A percentile compares a stretch with the other conserved stretches of the same genome.
These are phyloP conservation scores for Colletotrichum gloeosporioides DNA, from an alignment of 2,329 filamentous ascomycete species.

Conservation along the genomic window DNA sequence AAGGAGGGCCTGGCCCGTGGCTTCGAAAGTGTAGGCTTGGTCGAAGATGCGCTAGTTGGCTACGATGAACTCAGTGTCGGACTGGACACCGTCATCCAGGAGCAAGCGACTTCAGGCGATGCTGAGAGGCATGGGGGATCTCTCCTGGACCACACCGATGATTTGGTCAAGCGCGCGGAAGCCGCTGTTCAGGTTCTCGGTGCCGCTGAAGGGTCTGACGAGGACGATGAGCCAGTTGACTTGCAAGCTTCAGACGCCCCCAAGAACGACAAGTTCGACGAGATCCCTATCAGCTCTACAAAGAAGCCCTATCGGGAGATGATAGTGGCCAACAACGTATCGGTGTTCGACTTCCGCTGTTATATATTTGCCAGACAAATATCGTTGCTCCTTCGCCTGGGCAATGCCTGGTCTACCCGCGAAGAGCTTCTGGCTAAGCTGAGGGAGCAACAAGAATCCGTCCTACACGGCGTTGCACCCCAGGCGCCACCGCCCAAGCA, in stretches of 20 bases:
- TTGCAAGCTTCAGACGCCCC: slow-evolving; percentile 49
- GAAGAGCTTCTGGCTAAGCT: slow-evolving; percentile 68
- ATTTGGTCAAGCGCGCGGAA: slow-evolving; percentile 67
- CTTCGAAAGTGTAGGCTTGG: slow-evolving; percentile 93
- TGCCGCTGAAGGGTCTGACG: slow-evolving; percentile 33
- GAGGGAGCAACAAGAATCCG: slow-evolving; percentile 65
- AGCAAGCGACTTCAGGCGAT: slow-evolving; percentile 66
- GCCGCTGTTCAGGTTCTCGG: slow-evolving; percentile 48
- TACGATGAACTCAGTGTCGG: slow-evolving; percentile 95
- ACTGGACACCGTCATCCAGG: slow-evolving; percentile 80
- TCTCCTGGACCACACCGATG: slow-evolving; percentile 75
- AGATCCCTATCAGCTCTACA: slow-evolving; percentile 66
- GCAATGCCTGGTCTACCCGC: slow-evolving; percentile 71
- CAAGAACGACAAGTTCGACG: slow-evolving; percentile 48
- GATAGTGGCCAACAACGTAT: slow-evolving; percentile 94
- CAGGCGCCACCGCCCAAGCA: slow-evolving; percentile 52
- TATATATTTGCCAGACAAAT: slow-evolving; percentile 94
- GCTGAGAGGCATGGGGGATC: slow-evolving; percentile 73
- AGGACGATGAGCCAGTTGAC: slow-evolving; percentile 52
- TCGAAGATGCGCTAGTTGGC: slow-evolving; percentile 92
- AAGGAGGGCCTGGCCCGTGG: slow-evolving; percentile 94
- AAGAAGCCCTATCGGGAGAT: slow-evolving; percentile 88
- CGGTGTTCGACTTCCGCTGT: slow-evolving; percentile 91
- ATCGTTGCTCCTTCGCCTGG: slow-evolving; percentile 79
- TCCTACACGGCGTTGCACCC: slow-evolving; percentile 62